phyloP scores from a whole-genome alignment of 2,329 filamentous ascomycete species.

The Verticillium dahliae region DNA sequence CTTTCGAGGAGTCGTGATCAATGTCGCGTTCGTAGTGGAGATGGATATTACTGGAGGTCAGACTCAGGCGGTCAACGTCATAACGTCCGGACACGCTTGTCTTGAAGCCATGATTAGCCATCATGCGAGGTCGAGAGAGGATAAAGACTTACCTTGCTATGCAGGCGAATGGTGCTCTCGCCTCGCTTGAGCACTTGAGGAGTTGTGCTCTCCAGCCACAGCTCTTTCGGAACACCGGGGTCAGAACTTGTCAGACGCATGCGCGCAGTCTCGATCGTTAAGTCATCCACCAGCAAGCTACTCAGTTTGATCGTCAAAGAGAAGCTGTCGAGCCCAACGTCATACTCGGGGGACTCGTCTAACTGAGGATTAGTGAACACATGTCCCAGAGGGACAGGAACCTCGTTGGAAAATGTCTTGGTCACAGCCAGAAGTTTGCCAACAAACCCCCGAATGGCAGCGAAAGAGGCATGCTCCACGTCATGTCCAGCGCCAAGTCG shows the following conservation, averaged over 20 bases:
- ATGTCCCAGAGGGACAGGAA: conserved; percentile 60
- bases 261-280: conserved; percentile 59
- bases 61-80: conserved; percentile 63
- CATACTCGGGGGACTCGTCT: conserved; percentile 62
- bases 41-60: conserved; percentile 57
- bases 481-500: conserved; percentile 8
- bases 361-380: conserved; percentile 70
- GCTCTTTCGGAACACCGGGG: conserved; percentile 55
- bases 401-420: conserved; percentile 43
- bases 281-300: conserved; percentile 65
- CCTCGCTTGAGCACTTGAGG: conserved; percentile 44
- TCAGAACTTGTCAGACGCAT: conserved; percentile 54
- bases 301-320: conserved; percentile 60
- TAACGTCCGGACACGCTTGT: conserved; percentile 66
- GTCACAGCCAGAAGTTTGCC: conserved; percentile 39
- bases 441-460: conserved; percentile 40
- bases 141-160: conserved; percentile 24
- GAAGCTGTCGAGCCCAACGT: conserved; percentile 68
- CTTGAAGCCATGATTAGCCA: conserved; percentile 23
- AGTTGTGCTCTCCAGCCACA: conserved; percentile 50
- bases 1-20: conserved; percentile 37
- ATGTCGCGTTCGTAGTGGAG: conserved; percentile 59
- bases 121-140: not conserved
- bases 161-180: conserved; percentile 29
- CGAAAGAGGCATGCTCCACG: conserved; percentile 20